A percentile compares a stretch with the other conserved stretches of the same genome.
These are phyloP conservation scores for Alternaria triticimaculans DNA, from an alignment of 2,329 filamentous ascomycete genomes.

Conservation along the genomic window DNA sequence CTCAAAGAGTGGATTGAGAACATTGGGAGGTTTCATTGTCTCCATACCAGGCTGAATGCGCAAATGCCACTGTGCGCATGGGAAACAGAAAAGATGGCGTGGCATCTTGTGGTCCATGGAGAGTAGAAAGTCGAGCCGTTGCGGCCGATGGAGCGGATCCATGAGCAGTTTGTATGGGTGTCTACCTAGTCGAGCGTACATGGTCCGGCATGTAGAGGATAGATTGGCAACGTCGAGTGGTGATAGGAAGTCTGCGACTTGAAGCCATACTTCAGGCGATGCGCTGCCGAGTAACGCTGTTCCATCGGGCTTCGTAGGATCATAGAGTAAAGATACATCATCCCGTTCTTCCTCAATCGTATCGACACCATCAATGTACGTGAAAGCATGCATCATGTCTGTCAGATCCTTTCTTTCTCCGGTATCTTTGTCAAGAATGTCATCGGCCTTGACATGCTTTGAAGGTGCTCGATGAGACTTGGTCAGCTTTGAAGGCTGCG, in stretches of 20 bases:
- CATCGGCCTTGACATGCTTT: conserved; percentile 20
- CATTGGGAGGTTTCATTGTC: conserved; percentile 59
- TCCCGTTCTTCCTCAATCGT: conserved; percentile 26
- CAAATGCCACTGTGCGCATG: conserved; percentile 62
- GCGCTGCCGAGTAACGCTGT: conserved; percentile 27
- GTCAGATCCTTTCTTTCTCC: conserved; percentile 42
- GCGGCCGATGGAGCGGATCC: conserved; percentile 52
- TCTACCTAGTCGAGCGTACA: conserved; percentile 32
- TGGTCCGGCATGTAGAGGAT: conserved; percentile 37
- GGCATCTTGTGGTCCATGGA: conserved; percentile 60
- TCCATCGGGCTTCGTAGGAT: conserved; percentile 31
- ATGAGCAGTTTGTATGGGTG: conserved; percentile 30
- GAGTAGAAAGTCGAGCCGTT: conserved; percentile 60
- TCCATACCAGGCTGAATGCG: conserved; percentile 62
- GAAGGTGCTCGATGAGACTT: conserved; percentile 29
- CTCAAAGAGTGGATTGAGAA: conserved; percentile 63
- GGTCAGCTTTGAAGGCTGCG: conserved; percentile 27
- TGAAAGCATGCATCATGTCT: conserved; percentile 45
- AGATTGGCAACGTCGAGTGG: conserved; percentile 37
- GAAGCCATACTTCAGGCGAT: conserved; percentile 37
- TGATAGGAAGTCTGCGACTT: conserved; percentile 33
- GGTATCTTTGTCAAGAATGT: conserved; percentile 40
- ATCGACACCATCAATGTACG: conserved; percentile 32
- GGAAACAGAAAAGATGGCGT: conserved; percentile 65
- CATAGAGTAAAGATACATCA: conserved; percentile 25